Evolutionary conservation across 768 basidiomycete genomes (phyloP), one percentile per base, ranked within the genome.

Genomic region (Butyriboletus loyo): DNA sequence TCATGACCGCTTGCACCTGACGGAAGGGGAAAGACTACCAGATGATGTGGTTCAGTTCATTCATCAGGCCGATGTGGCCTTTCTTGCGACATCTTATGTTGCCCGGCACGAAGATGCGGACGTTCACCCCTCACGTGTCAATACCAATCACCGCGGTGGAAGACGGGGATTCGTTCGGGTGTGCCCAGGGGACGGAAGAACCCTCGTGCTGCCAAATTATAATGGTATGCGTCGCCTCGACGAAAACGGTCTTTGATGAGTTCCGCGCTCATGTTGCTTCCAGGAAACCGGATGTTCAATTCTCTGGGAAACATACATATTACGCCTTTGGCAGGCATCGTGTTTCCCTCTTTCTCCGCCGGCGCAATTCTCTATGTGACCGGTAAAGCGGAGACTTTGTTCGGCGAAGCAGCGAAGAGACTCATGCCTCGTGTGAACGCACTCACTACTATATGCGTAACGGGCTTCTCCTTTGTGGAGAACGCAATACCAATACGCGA

Each of bases 111-210:
- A 70, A 7, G 78, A 83, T 15, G 70, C 66, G 4, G 40, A 59
- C 4, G 59, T 47, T 5, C 78, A 73, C 50, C 84, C 83, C 1
- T 83, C 84, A 2, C 84, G 85, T 56, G 59, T 82, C 9, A 81
- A 83, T 15, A 81, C 80, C 69, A 86, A 86, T 55, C 81, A 83
- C 44, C 80, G 85, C 5, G 83, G 84, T 9, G 85, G 85, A 3
- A 71, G 76, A n/a, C 76, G 75, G 9, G 85, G 84, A 0, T 85
- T 84, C 56, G 70, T 84, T 4, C 80, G 84, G 7, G 81, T 85
- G n/a, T 62, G 71, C 28, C 80, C 77, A 15, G 75, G 73, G 1
- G 80, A 85, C 55, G 75, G 78, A 14, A 74, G 79, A 32, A 85
- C 80, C 0, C 54, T 85, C 4, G 74, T 80, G 2, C 53, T 86